Percentiles rank a stretch among this genome's conserved stretches.
phyloP scores from a whole-genome alignment of 2,329 filamentous ascomycete genomes.

The Neonectria sp. region DNA sequence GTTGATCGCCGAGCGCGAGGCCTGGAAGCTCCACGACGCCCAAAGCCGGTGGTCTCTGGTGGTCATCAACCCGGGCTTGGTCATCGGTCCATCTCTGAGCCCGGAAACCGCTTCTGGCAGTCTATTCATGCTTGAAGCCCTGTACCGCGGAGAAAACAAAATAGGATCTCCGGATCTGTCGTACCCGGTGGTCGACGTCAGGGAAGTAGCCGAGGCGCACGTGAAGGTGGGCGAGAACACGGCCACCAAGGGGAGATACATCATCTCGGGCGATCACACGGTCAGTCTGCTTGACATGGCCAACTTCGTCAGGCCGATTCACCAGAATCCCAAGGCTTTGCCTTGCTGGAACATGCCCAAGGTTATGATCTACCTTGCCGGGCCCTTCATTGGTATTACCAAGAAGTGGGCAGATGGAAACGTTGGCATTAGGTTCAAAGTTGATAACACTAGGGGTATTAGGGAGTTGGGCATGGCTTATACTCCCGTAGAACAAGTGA shows the following conservation, averaged over 20 bases:
- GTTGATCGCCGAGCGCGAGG: slow-evolving; percentile 27
- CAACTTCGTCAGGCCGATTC: slow-evolving; percentile 17
- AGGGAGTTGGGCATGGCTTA: slow-evolving; percentile 41
- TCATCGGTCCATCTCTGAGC: slow-evolving; percentile 30
- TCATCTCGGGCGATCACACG: slow-evolving; percentile 19
- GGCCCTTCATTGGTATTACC: slow-evolving; percentile 17
- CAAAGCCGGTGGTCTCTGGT: slow-evolving; percentile 31
- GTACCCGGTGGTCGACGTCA: slow-evolving; percentile 40
- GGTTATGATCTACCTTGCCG: slow-evolving; percentile 4
- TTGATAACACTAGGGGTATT: slow-evolving; percentile 41
- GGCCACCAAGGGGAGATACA: slow-evolving; percentile 28
- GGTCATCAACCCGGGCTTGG: slow-evolving; percentile 31
- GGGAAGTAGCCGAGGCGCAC: slow-evolving; percentile 41
- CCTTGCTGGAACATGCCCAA: slow-evolving; percentile 24
- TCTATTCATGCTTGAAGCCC: slow-evolving; percentile 46
- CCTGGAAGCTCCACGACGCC: slow-evolving; percentile 33
- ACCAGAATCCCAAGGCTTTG: slow-evolving; percentile 26
- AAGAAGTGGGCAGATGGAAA: slow-evolving; percentile 40
- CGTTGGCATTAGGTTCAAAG: slow-evolving; percentile 39
- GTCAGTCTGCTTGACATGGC: slow-evolving; percentile 29
- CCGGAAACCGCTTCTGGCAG: slow-evolving; percentile 32
- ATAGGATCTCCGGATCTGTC: slow-evolving; percentile 47
- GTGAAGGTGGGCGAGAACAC: slow-evolving; percentile 9
- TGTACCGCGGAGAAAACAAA: slow-evolving; percentile 43
- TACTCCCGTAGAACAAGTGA: slow-evolving; percentile 19